Evolutionary conservation across 768 basidiomycete species (phyloP).

Genomic region (Phanerodontia chrysosporium): DNA sequence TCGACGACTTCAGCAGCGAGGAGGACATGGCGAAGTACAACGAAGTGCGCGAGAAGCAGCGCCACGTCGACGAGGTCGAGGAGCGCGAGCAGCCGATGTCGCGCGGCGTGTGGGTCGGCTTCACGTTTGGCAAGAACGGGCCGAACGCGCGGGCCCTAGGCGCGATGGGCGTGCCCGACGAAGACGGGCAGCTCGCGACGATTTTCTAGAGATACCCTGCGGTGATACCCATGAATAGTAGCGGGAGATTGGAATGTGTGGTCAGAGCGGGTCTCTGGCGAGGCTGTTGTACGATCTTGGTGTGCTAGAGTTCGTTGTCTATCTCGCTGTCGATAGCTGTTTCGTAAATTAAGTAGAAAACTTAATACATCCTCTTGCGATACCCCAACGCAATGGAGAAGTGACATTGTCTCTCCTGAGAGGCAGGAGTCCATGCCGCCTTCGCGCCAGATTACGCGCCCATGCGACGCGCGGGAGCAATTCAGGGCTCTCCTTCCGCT

Average conservation of each 20-base stretch:
- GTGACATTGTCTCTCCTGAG: no score
- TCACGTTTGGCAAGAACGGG: conserved; percentile 88
- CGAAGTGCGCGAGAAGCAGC: conserved; percentile 96
- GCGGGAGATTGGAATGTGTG: background rate
- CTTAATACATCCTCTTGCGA: no score
- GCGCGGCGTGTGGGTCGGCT: conserved; percentile 87
- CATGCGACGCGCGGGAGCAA: no score
- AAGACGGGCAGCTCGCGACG: conserved; percentile 29
- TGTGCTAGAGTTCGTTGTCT: no score
- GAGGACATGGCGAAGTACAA: conserved; percentile 99
- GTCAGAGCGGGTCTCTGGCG: background rate
- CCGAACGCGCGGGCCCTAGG: conserved; percentile 47
- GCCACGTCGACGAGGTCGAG: conserved; percentile 85
- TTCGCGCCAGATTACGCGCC: no score
- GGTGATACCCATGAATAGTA: background rate
- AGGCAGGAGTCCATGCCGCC: no score
- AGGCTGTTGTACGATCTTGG: background rate
- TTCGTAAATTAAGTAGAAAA: no score
- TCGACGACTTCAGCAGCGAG: conserved; percentile 81
- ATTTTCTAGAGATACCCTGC: conserved; percentile 28
- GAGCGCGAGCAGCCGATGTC: conserved; percentile 77
- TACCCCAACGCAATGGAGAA: no score
- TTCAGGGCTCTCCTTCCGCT: no score
- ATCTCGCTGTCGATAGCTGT: no score
- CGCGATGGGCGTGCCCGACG: conserved; percentile 21